Percentiles rank a stretch among this genome's conserved stretches.
Conservation (phyloP, 2,329 filamentous ascomycete genomes). For the Cladophialophora immunda region DNA sequence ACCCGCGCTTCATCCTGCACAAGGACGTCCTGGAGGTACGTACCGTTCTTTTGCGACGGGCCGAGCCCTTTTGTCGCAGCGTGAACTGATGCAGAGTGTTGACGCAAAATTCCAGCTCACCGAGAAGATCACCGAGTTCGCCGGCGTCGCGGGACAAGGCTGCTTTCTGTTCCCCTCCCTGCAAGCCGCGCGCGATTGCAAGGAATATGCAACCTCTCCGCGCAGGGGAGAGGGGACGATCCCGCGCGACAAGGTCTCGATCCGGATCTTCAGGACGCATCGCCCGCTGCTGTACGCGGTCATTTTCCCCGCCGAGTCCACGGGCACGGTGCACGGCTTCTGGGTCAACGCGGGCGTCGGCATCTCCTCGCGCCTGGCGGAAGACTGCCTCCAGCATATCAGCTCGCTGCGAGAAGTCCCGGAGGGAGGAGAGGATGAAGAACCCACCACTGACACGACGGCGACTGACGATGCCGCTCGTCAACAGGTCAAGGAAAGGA, state of each 20-base stretch:
- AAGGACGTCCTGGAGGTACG: constrained; percentile 27
- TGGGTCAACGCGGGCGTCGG: constrained; percentile 33
- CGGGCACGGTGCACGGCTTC: constrained; percentile 17
- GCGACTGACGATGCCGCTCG: constrained; percentile 15
- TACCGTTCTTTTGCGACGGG: too few relatives aligned
- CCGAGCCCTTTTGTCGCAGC: too few relatives aligned
- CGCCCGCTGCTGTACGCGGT: constrained; percentile 27
- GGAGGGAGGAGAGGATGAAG: not conserved
- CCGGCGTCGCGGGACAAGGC: constrained; percentile 11
- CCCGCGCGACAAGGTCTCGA: constrained; percentile 12
- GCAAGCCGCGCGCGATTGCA: constrained; percentile 21
- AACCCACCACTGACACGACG: not conserved
- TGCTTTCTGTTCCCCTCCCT: constrained; percentile 27
- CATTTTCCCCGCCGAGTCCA: constrained; percentile 24
- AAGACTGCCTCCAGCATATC: constrained; percentile 24
- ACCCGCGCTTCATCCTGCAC: constrained; percentile 33
- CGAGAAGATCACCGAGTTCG: constrained; percentile 16
- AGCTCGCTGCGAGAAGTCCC: constrained; percentile 25
- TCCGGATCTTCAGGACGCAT: constrained; percentile 23
- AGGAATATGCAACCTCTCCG: constrained; percentile 23
- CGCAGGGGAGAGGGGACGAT: constrained; percentile 11
- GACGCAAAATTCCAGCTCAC: constrained; percentile 18
- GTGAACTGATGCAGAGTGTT: too few relatives aligned
- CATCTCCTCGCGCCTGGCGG: constrained; percentile 35
- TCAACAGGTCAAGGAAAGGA: constrained; percentile 17